Evolutionary conservation across 2,329 filamentous ascomycete species (phyloP).

Genomic region (Xylariaceae sp.): DNA sequence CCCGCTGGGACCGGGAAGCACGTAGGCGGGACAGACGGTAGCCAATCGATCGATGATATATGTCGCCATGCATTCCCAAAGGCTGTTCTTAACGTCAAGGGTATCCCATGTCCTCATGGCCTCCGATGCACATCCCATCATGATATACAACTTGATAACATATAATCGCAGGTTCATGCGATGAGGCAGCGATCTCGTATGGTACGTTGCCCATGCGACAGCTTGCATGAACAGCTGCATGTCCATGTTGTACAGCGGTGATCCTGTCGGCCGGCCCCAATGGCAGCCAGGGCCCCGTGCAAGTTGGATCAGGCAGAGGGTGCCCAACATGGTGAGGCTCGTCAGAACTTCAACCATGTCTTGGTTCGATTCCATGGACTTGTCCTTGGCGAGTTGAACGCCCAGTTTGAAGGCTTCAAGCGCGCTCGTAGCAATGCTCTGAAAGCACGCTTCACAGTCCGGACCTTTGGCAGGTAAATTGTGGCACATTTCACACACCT

Average conservation of each 20-base stretch:
- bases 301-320: constrained; percentile 29
- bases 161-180: constrained; percentile 29
- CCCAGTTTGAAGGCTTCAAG: constrained; percentile 21
- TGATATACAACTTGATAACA: constrained; percentile 47
- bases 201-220: constrained; percentile 45
- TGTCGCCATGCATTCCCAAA: constrained; percentile 51
- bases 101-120: constrained; percentile 46
- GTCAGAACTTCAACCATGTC: constrained; percentile 24
- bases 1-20: constrained; percentile 24
- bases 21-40: constrained; percentile 43
- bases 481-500: constrained; percentile 19
- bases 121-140: constrained; percentile 45
- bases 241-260: constrained; percentile 25
- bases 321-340: constrained; percentile 26
- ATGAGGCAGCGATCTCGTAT: constrained; percentile 40
- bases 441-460: constrained; percentile 24
- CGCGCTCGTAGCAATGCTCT: constrained; percentile 20
- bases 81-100: constrained; percentile 51
- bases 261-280: constrained; percentile 8
- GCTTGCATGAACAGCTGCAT: constrained; percentile 42
- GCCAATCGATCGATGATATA: constrained; percentile 53
- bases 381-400: constrained; percentile 11
- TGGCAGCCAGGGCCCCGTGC: constrained; percentile 12
- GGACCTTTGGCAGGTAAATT: not conserved
- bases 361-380: not conserved